phyloP scores from a whole-genome alignment of 441 rosid species.

The Viola pubescens region DNA sequence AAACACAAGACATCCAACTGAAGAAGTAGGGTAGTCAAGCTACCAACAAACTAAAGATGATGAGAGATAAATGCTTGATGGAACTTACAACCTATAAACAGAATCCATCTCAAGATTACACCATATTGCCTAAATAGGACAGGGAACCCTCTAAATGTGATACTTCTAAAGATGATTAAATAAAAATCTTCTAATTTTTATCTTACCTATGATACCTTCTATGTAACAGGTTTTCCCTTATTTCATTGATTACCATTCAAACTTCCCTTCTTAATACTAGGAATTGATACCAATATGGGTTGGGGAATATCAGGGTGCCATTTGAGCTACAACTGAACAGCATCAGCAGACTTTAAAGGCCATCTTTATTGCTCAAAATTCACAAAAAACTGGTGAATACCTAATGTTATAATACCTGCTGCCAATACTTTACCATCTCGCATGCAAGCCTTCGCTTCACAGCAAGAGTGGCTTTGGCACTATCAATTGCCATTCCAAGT shows the following conservation, averaged over 20 bases:
- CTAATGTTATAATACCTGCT: constrained; percentile 53
- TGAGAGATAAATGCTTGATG: too few species aligned
- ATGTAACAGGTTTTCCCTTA: too few species aligned
- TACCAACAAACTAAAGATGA: too few species aligned
- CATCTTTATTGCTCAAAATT: too few species aligned
- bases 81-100: not conserved
- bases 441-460: constrained; percentile 99
- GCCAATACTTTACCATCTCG: constrained; percentile 99
- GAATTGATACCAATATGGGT: not conserved
- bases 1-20: not conserved
- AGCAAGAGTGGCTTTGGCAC: constrained; percentile 94
- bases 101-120: not conserved
- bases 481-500: constrained; percentile 98
- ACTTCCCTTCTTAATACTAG: too few species aligned
- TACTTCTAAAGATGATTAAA: not conserved
- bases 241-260: too few species aligned
- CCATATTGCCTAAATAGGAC: too few species aligned
- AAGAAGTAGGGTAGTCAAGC: not conserved
- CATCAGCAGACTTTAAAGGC: too few species aligned
- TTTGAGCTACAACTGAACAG: not conserved
- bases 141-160: too few species aligned
- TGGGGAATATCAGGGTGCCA: constrained; percentile 3
- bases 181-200: not conserved
- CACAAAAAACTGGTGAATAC: not conserved
- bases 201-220: not conserved